phyloP scores from a whole-genome alignment of 371 early-diverging fungal genomes.

The Mucor velutinosus region DNA sequence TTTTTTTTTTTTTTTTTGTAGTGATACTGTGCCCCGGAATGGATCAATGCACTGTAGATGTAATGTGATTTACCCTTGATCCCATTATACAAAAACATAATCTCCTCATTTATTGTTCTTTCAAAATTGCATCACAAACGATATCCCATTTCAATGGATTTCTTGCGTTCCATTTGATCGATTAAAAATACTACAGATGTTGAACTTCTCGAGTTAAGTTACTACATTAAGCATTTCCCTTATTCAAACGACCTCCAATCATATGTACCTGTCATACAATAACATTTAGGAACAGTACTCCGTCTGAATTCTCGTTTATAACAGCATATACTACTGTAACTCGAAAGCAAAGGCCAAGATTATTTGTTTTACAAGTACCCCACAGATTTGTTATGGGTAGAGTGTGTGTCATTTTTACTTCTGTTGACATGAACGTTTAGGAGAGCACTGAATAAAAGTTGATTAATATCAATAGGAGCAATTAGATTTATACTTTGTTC shows the following conservation, averaged over 20 bases:
- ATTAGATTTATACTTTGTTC: not conserved
- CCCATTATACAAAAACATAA: not conserved
- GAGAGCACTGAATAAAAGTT: not conserved
- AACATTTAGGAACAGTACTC: not conserved
- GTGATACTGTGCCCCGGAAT: not conserved
- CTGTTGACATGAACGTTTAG: not conserved
- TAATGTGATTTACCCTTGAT: not conserved
- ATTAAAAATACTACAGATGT: not conserved
- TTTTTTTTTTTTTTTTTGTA: not conserved
- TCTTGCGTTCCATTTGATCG: not conserved
- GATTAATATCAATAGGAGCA: not conserved
- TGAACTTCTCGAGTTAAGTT: not conserved
- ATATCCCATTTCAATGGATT: not conserved
- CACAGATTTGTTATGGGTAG: not conserved
- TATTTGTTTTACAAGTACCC: not conserved
- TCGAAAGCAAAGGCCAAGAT: not conserved
- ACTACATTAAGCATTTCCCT: not conserved
- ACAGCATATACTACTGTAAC: not conserved
- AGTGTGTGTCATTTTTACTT: not conserved
- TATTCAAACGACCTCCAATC: not conserved
- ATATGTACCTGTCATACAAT: slow-evolving; percentile 1
- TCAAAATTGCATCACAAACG: not conserved
- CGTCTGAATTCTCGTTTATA: not conserved
- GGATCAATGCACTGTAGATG: not conserved
- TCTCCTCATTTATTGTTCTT: slow-evolving; percentile 1